A percentile compares a stretch with the other conserved stretches of the same genome.
Evolutionary conservation across 495 filamentous ascomycete genomes (phyloP).

Genomic region (Chaetomium tenue): DNA sequence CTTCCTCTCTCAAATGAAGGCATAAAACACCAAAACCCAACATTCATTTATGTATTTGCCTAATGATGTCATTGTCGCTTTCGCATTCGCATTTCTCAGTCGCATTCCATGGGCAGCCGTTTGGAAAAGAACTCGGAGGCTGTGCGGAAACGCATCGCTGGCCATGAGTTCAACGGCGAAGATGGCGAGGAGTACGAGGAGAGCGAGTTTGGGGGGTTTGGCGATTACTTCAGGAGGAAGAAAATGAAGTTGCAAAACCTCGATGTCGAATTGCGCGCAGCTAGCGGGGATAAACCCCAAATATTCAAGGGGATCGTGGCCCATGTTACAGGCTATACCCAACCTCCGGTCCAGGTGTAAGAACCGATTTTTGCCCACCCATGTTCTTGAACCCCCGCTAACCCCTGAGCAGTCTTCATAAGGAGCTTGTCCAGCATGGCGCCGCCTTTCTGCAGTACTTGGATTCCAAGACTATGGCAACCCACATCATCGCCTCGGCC

Average conservation of each 20-base stretch:
- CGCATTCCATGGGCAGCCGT: slow-evolving; percentile 66
- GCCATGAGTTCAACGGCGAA: slow-evolving; percentile 61
- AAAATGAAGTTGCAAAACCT: slow-evolving; percentile 94
- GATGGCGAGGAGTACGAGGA: slow-evolving; percentile 86
- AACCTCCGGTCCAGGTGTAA: slow-evolving; percentile 77
- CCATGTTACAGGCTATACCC: slow-evolving; percentile 90
- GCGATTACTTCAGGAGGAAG: slow-evolving; percentile 89
- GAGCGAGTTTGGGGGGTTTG: slow-evolving; percentile 83
- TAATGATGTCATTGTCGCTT: slow-evolving; percentile 25
- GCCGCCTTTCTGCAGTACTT: slow-evolving; percentile 92
- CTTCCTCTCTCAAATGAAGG: not conserved
- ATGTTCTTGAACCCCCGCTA: not conserved
- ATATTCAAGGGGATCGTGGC: slow-evolving; percentile 89
- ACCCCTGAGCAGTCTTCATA: slow-evolving; percentile 55
- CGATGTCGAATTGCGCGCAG: slow-evolving; percentile 71
- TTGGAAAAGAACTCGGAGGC: slow-evolving; percentile 72
- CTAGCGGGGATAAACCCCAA: slow-evolving; percentile 64
- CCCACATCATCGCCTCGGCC: slow-evolving; percentile 89
- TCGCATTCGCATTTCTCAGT: not conserved
- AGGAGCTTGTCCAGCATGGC: slow-evolving; percentile 82
- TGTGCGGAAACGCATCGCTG: slow-evolving; percentile 81
- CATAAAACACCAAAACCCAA: not conserved
- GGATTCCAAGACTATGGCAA: slow-evolving; percentile 89
- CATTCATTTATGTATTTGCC: not conserved
- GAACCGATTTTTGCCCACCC: not conserved